Evolutionary conservation across 139 green algal genomes (phyloP).

Genomic region (Tetraselmis striata): DNA sequence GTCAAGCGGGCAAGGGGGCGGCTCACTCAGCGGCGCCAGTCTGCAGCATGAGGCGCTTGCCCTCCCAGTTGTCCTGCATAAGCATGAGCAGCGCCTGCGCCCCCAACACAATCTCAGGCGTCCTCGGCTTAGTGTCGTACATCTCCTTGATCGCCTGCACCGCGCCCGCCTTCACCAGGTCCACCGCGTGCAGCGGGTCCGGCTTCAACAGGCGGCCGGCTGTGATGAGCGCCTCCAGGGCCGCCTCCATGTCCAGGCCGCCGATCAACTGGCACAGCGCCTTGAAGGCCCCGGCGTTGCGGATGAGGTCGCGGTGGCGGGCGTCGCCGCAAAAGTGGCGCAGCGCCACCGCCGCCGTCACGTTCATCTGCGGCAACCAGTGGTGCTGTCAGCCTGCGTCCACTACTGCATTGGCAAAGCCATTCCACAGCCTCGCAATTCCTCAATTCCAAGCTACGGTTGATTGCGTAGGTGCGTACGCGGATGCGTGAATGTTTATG

Average conservation of each 20-base stretch:
- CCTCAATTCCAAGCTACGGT: no score
- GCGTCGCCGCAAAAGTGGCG: background rate
- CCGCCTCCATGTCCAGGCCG: background rate
- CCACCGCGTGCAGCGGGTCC: background rate
- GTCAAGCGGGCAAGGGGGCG: no score
- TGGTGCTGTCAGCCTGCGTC: no score
- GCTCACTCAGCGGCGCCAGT: background rate
- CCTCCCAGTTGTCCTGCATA: background rate
- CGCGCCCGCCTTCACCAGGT: background rate
- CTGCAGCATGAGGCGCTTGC: background rate
- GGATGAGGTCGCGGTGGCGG: background rate
- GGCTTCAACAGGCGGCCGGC: background rate
- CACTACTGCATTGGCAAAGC: no score
- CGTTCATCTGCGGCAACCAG: background rate
- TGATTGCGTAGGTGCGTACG: no score
- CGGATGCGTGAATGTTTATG: no score
- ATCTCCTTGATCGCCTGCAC: background rate
- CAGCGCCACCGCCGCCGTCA: background rate
- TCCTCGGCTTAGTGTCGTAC: background rate
- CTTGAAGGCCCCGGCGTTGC: background rate
- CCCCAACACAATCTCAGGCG: background rate
- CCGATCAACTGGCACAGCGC: background rate
- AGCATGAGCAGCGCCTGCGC: background rate
- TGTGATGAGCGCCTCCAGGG: background rate
- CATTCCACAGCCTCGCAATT: no score